Percentiles rank a stretch among this genome's conserved stretches.
phyloP scores from a whole-genome alignment of 352 stramenopile species.

The Achlya hypogyna region DNA sequence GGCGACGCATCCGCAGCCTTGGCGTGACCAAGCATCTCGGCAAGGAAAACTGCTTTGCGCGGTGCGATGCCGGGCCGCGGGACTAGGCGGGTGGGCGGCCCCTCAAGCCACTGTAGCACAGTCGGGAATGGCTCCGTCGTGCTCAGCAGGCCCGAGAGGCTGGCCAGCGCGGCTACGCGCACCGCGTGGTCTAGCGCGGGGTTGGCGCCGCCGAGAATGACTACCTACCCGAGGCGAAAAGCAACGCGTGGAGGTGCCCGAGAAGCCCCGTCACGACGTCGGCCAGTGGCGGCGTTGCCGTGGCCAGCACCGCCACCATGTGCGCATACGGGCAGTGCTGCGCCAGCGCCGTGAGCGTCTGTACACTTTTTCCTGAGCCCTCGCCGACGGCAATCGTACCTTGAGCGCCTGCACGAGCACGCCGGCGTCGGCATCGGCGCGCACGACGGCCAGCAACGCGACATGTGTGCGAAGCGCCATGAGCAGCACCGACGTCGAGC shows the following conservation, averaged over 20 bases:
- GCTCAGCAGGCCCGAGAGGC: conserved; percentile 67
- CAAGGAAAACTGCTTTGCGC: conserved; percentile 58
- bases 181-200: conserved; percentile 51
- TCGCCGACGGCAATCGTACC: conserved; percentile 27
- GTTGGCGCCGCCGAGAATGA: neutral
- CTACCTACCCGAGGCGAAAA: conserved; percentile 42
- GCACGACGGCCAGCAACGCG: conserved; percentile 71
- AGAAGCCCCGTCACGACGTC: conserved; percentile 59
- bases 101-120: conserved; percentile 49
- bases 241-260: conserved; percentile 54
- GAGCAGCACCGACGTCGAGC: conserved; percentile 68
- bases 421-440: conserved; percentile 55
- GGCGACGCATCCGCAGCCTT: conserved; percentile 43
- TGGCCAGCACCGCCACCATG: conserved; percentile 37
- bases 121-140: conserved; percentile 50
- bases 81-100: neutral
- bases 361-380: neutral
- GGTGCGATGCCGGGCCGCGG: conserved; percentile 25
- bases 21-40: conserved; percentile 61
- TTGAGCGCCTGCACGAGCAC: conserved; percentile 65
- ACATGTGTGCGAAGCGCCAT: conserved; percentile 82
- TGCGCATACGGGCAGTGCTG: conserved; percentile 72
- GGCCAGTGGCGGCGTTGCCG: conserved; percentile 43
- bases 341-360: conserved; percentile 60
- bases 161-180: conserved; percentile 67